Base-by-base conservation (phyloP, 768 basidiomycete genomes). In the Pleurotus tuoliensis region DNA sequence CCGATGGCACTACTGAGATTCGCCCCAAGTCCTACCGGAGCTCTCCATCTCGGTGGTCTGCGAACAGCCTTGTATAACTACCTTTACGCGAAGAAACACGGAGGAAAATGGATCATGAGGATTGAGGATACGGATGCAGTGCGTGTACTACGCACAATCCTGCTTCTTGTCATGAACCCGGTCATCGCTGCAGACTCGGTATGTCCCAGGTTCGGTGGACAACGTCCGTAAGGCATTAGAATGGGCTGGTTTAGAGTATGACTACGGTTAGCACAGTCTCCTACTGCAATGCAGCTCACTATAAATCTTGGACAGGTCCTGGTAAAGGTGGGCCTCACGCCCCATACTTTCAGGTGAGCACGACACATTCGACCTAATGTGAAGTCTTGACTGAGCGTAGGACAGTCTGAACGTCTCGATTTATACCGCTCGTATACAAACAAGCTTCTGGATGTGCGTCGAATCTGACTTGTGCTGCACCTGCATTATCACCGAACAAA, bases 101-200 rank as follows among this genome's bases (percentile, higher is more conserved):
- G 83, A 2, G 97, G 96, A 2, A 88, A 88, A 64, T 97, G 93
- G 92, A 82, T 98, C 38, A 73, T 98, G 63, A 77, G 97, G 50
- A 86, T 98, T 40, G 96, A 98, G 70, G 97, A 98, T 69, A 99
- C 97, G 0, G 97, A 99, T 68, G 75, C 86, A 60, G 96, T 95
- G 61, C 30, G 30, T 34, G 11, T 34, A 34, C 2, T 30, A 30
- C 3, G 30, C 30, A 9, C 7, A 30, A 30, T 30, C 8, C 3
- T 30, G 8, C 8, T 2, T 30, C 27, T 30, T 0, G 30, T 30
- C 62, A 86, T 66, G 15, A 13, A 20, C 30, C n/a, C 27, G 11
- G 46, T 4, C 22, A 12, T 13, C 40, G 22, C 16, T 58, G 57
- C 3, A 60, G 34, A 9, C 9, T 7, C 6, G 22, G 15, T 79